A percentile compares a stretch with the other conserved stretches of the same genome.
Evolutionary conservation across 257 asterid genomes (phyloP).

Genomic region (Fraxinus americana): DNA sequence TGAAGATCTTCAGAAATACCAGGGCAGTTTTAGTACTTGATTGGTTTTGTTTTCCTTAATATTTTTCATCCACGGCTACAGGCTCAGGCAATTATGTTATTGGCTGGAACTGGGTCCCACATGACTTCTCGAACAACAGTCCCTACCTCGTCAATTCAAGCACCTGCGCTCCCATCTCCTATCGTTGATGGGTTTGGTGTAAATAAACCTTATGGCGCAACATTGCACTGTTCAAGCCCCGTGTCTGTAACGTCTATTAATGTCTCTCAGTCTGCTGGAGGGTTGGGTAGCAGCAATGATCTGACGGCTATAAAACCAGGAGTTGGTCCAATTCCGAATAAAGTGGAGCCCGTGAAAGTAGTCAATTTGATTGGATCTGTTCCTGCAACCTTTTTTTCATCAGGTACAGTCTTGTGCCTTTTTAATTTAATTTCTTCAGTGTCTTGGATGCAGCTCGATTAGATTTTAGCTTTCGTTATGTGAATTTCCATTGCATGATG

Average conservation of each 20-base stretch:
- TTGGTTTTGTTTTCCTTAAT: not conserved
- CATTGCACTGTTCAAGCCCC: conserved; percentile 40
- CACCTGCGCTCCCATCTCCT: conserved; percentile 43
- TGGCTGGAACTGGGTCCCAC: conserved; percentile 80
- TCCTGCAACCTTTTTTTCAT: conserved; percentile 40
- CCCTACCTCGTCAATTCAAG: conserved; percentile 46
- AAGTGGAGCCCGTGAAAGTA: conserved; percentile 44
- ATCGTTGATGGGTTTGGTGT: conserved; percentile 42
- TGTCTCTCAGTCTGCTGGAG: conserved; percentile 38
- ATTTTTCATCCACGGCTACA: conserved; percentile 25
- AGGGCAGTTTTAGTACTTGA: not conserved
- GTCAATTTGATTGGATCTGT: conserved; percentile 40
- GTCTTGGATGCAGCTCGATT: not conserved
- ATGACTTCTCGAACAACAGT: conserved; percentile 36
- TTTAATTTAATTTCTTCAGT: not conserved
- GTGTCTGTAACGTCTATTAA: conserved; percentile 34
- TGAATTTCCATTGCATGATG: not conserved
- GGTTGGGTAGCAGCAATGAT: conserved; percentile 28
- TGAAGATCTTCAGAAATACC: not conserved
- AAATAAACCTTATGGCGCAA: conserved; percentile 37
- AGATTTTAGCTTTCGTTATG: not conserved
- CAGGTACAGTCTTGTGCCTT: conserved; percentile 43
- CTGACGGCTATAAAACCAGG: conserved; percentile 33
- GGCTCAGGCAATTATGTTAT: conserved; percentile 95
- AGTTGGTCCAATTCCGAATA: conserved; percentile 27